Base-by-base conservation (phyloP, 371 early-diverging fungal species). In the Funneliformis caledonium region DNA sequence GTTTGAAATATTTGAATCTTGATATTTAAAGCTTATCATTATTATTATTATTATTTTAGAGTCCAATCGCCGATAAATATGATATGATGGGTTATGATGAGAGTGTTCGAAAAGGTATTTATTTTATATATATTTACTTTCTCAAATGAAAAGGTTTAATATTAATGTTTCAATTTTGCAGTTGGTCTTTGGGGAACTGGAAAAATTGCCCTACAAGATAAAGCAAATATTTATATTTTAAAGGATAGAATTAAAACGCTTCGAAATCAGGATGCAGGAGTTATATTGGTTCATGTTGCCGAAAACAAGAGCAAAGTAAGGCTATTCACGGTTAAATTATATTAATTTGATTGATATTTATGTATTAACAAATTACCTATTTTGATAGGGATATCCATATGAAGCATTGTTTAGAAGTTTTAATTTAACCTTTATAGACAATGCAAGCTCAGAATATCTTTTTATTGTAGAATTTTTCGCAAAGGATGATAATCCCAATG, bases 61-160 rank as follows among this genome's bases (percentile, higher is more conserved):
- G 89, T 31, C 83, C 88, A 0, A 85, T 93, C 31, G 95, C 93
- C 2, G 97, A 96, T 85, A 95, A 94, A 78, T 68, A 88, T 3
- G 97, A 96, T 81, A 83, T 96, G 76, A 91, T 96, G 45, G 96
- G 96, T 61, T 86, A 86, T n/a, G 96, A 95, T 52, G 98, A 97
- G 82, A 88, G 86, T 65, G 84, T 82, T 33, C 90, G 91, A 47
- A 90, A 92, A 83, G 88, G 88, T 86, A 60, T 33, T 47, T 22
- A 43, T 52, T 70, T 31, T 81, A 42, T 37, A 9, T 5, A 42
- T 9, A 50, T 69, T 16, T 31, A n/a, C 61, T 68, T 26, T 42
- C 42, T 42, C 62, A 22, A 14, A 47, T 16, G 47, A 62, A 69
- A 62, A 16, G 22, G 9, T 11, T 12, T 48, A 48, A 60, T 4